Evolutionary conservation across 2,329 filamentous ascomycete species (phyloP).

Genomic region (Scedosporium minutisporum): DNA sequence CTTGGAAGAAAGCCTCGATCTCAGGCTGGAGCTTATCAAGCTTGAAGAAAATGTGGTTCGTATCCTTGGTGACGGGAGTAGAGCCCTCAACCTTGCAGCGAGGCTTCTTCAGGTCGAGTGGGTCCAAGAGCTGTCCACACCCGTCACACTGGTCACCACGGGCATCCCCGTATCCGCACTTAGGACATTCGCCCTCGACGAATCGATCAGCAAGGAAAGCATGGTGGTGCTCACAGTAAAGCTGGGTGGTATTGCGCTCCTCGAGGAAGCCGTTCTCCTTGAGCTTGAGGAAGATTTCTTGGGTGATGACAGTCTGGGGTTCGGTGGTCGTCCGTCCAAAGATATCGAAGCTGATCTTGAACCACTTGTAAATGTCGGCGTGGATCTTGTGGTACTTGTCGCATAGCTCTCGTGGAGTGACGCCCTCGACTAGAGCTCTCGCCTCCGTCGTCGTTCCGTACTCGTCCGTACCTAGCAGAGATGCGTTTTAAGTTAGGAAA

Average conservation of each 20-base stretch:
- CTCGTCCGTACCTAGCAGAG: conserved; percentile 55
- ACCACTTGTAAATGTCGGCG: conserved; percentile 90
- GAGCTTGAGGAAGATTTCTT: conserved; percentile 82
- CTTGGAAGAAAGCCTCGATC: conserved; percentile 68
- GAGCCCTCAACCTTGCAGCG: conserved; percentile 86
- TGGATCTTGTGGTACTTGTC: conserved; percentile 88
- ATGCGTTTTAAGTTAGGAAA: not conserved
- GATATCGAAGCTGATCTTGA: conserved; percentile 87
- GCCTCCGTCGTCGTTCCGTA: conserved; percentile 96
- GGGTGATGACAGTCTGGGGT: conserved; percentile 85
- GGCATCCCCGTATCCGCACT: conserved; percentile 63
- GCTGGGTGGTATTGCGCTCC: conserved; percentile 79
- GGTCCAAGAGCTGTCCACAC: conserved; percentile 63
- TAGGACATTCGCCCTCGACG: conserved; percentile 69
- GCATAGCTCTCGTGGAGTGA: conserved; percentile 76
- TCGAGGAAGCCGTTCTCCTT: conserved; percentile 80
- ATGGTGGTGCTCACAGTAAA: conserved; percentile 73
- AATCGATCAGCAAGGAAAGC: conserved; percentile 80
- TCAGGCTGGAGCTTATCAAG: conserved; percentile 73
- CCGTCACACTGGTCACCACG: conserved; percentile 67
- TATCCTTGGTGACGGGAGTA: conserved; percentile 67
- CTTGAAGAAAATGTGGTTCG: conserved; percentile 84
- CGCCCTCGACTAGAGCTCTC: conserved; percentile 80
- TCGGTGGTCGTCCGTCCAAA: conserved; percentile 87
- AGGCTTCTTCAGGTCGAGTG: conserved; percentile 69